Evolutionary conservation across 2,329 filamentous ascomycete genomes (phyloP).

Genomic region (Xylaria sp.): DNA sequence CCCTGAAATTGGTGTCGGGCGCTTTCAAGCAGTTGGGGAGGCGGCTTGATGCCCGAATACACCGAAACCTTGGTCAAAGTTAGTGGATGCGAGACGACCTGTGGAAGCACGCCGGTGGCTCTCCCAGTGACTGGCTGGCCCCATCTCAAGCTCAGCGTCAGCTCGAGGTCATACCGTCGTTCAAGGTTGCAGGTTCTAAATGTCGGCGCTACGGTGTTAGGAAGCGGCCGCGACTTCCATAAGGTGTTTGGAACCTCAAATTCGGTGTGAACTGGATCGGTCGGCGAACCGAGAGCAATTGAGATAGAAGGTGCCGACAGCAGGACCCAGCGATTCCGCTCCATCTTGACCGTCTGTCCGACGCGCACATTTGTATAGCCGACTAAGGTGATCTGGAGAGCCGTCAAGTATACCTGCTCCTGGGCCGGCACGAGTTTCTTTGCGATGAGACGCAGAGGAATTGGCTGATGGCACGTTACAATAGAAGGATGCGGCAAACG

Average conservation of each 20-base stretch:
- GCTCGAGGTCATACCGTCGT: slow-evolving; percentile 75
- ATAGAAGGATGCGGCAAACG: slow-evolving; percentile 82
- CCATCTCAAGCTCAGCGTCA: slow-evolving; percentile 73
- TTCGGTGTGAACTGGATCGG: slow-evolving; percentile 58
- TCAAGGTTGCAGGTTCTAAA: slow-evolving; percentile 87
- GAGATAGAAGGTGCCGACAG: slow-evolving; percentile 65
- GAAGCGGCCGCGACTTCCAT: slow-evolving; percentile 69
- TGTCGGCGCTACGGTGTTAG: slow-evolving; percentile 79
- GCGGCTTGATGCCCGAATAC: slow-evolving; percentile 82
- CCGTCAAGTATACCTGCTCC: slow-evolving; percentile 69
- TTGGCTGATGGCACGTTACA: slow-evolving; percentile 78
- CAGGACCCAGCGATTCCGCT: slow-evolving; percentile 71
- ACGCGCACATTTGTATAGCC: slow-evolving; percentile 75
- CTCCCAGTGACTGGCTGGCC: slow-evolving; percentile 36
- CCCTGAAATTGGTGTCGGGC: slow-evolving; percentile 14
- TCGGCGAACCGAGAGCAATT: slow-evolving; percentile 60
- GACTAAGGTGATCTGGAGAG: slow-evolving; percentile 75
- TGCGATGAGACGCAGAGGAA: slow-evolving; percentile 75
- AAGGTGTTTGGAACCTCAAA: slow-evolving; percentile 62
- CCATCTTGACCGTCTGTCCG: slow-evolving; percentile 65
- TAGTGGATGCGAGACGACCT: slow-evolving; percentile 73
- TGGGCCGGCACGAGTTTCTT: slow-evolving; percentile 66
- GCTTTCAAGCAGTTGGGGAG: slow-evolving; percentile 58
- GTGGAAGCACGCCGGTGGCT: slow-evolving; percentile 40
- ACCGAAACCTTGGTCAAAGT: slow-evolving; percentile 69